These are phyloP conservation scores for Penicillium sp. DNA, from an alignment of 2,329 filamentous ascomycete genomes.

Conservation along the genomic window DNA sequence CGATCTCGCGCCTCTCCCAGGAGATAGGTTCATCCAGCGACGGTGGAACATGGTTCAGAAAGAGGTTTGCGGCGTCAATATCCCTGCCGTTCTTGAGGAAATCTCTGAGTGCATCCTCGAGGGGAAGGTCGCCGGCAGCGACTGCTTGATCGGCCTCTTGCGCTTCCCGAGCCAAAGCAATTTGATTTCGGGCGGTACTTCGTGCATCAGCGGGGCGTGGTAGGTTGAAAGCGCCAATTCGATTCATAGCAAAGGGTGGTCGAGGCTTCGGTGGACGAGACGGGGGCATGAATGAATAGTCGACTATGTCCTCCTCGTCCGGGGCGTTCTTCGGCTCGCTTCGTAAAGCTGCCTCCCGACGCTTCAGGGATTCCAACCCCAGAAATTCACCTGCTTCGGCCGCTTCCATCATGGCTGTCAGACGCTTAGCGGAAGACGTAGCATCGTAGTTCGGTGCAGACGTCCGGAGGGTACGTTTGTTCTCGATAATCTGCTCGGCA, in stretches of 20 bases:
- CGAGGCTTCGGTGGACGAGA: no score
- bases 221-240: no score
- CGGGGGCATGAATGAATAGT: no score
- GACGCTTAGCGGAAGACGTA: conserved; percentile 34
- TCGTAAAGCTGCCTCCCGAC: conserved; percentile 18
- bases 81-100: conserved; percentile 29
- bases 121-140: conserved; percentile 7
- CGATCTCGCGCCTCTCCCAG: conserved; percentile 30
- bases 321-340: not conserved
- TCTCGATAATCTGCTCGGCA: conserved; percentile 45
- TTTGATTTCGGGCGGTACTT: conserved; percentile 1
- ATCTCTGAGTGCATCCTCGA: conserved; percentile 23
- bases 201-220: not conserved
- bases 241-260: no score
- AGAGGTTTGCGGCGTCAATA: conserved; percentile 40
- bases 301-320: conserved; percentile 4
- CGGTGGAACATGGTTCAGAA: conserved; percentile 29
- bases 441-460: conserved; percentile 45
- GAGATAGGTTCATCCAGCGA: conserved; percentile 21
- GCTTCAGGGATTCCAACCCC: conserved; percentile 38
- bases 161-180: conserved; percentile 14
- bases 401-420: conserved; percentile 44
- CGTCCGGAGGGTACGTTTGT: conserved; percentile 43
- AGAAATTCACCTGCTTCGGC: conserved; percentile 46
- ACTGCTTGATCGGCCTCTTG: conserved; percentile 5